A percentile compares a stretch with the other conserved stretches of the same genome.
Evolutionary conservation across 139 green algal species (phyloP).

Genomic region (Penium margaritaceum): DNA sequence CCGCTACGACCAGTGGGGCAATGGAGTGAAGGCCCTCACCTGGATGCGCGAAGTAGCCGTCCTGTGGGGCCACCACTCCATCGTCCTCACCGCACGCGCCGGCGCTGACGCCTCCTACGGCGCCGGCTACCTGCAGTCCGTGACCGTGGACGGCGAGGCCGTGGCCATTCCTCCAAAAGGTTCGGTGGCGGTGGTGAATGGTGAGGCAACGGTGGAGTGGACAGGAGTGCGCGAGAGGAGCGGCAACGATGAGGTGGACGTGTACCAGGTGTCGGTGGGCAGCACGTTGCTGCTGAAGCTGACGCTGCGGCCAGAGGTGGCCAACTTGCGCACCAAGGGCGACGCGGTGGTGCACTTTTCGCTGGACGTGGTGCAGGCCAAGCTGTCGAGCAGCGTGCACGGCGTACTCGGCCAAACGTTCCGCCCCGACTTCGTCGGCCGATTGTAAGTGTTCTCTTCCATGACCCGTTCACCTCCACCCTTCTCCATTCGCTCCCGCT

Average conservation of each 20-base stretch:
- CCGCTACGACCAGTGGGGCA: slow-evolving; percentile 4
- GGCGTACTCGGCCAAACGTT: slow-evolving; percentile 22
- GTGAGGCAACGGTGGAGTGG: neutral
- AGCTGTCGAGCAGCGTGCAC: slow-evolving; percentile 6
- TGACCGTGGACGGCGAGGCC: neutral
- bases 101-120: neutral
- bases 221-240: neutral
- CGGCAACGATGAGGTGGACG: neutral
- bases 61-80: neutral
- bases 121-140: neutral
- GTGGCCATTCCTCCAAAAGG: neutral
- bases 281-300: neutral
- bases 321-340: neutral
- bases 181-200: neutral
- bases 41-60: neutral
- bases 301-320: slow-evolving; percentile 13
- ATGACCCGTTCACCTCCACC: neutral
- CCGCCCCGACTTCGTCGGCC: slow-evolving; percentile 10
- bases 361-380: neutral
- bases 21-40: slow-evolving; percentile 8
- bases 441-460: slow-evolving; percentile 1
- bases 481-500: neutral
- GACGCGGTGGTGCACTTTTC: slow-evolving; percentile 20
- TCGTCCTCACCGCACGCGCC: neutral
- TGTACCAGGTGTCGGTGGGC: neutral